Percentiles rank a stretch among this genome's conserved stretches.
Conservation (phyloP, 305 asterid genomes). For the Striga hermonthica region DNA sequence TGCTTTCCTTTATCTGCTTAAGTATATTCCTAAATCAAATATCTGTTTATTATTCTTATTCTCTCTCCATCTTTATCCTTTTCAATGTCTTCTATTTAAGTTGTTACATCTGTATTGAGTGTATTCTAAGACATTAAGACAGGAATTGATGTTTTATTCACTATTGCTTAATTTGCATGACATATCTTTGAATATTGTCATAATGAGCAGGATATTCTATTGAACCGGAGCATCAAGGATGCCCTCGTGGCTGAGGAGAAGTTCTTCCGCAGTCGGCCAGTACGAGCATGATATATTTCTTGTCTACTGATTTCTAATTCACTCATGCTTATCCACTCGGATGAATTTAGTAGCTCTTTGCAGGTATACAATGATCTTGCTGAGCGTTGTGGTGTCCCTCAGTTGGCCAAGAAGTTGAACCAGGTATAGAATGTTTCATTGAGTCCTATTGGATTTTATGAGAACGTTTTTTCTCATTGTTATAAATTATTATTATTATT, state of each 20-base stretch:
- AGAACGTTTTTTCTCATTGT: no score
- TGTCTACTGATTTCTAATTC: constrained; percentile 26
- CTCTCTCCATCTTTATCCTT: no score
- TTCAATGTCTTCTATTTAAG: no score
- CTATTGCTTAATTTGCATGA: background rate
- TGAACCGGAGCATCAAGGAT: constrained; percentile 82
- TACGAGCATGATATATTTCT: constrained; percentile 37
- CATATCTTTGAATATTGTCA: constrained; percentile 19
- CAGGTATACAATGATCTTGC: constrained; percentile 88
- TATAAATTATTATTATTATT: no score
- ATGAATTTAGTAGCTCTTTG: constrained; percentile 26
- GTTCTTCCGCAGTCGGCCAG: constrained; percentile 90
- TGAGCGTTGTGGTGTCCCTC: constrained; percentile 92
- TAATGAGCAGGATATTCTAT: constrained; percentile 67
- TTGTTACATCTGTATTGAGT: no score
- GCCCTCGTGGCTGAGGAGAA: constrained; percentile 92
- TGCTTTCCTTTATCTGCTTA: no score
- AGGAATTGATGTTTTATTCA: constrained; percentile 1
- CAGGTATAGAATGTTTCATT: constrained; percentile 51
- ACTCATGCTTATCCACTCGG: constrained; percentile 18
- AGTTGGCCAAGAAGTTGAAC: constrained; percentile 97
- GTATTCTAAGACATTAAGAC: no score
- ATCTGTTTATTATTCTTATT: no score
- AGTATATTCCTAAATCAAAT: no score
- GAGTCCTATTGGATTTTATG: background rate